These are phyloP conservation scores for Paracorniculantispora psalliotae DNA, from an alignment of 2,329 filamentous ascomycete genomes.

Conservation along the genomic window DNA sequence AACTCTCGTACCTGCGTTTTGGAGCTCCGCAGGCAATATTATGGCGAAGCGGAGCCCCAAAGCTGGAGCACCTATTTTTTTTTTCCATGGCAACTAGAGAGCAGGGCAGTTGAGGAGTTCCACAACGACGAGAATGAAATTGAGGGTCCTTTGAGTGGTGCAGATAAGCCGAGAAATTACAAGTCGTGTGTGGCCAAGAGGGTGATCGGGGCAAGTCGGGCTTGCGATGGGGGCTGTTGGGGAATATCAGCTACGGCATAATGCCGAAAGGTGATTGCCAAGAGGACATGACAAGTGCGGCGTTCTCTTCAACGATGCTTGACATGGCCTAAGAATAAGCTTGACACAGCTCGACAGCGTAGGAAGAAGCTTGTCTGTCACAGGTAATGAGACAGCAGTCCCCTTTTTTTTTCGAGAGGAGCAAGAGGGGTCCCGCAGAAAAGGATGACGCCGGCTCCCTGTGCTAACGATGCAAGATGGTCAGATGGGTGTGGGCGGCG, in stretches of 20 bases:
- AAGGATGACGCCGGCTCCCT: neutral
- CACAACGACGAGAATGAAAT: neutral
- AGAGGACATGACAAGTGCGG: too few relatives aligned
- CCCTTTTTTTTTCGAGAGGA: neutral
- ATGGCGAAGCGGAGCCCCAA: constrained; percentile 5
- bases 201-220: neutral
- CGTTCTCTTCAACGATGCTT: too few relatives aligned
- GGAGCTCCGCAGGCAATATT: constrained; percentile 5
- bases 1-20: constrained; percentile 3
- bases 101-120: constrained; percentile 1
- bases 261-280: too few relatives aligned
- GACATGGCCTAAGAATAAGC: too few relatives aligned
- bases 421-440: neutral
- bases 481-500: constrained; percentile 1
- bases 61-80: neutral
- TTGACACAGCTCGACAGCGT: too few relatives aligned
- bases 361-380: too few relatives aligned
- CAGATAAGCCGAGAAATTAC: constrained; percentile 11
- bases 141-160: neutral
- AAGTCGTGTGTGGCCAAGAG: neutral
- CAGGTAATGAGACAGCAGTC: neutral
- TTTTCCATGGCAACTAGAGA: constrained; percentile 1
- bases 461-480: constrained; percentile 8
- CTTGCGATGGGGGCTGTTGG: too few relatives aligned
- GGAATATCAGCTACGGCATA: too few relatives aligned